Conservation (phyloP, 1,284 basidiomycete genomes). For the Apiotrichum akiyoshidainum region DNA sequence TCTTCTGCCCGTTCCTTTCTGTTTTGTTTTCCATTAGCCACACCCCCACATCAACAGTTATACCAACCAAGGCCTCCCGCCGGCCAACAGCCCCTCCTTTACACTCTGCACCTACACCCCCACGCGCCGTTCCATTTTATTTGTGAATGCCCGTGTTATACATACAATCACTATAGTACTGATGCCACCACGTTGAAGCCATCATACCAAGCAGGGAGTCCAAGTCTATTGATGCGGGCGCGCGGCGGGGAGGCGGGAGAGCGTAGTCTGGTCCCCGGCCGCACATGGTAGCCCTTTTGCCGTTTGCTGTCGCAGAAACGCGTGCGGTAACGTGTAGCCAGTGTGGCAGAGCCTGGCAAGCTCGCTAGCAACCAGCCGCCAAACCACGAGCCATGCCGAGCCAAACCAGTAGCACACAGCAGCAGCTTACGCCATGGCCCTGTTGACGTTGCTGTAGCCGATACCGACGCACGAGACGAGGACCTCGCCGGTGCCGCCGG, state of each 20-base stretch:
- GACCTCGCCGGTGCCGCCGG: slow-evolving; percentile 34
- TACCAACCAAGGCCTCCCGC: too few relatives aligned
- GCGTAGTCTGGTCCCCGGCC: too few relatives aligned
- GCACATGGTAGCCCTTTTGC: too few relatives aligned
- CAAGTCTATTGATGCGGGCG: too few relatives aligned
- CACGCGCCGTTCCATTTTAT: neutral
- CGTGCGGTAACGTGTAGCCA: too few relatives aligned
- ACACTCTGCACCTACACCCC: neutral
- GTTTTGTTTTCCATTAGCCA: neutral
- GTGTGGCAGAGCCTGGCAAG: too few relatives aligned
- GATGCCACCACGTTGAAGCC: slow-evolving; percentile 2
- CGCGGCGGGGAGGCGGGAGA: too few relatives aligned
- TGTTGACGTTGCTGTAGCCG: slow-evolving; percentile 55
- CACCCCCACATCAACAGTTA: neutral
- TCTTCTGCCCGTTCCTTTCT: neutral
- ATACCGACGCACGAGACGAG: slow-evolving; percentile 53
- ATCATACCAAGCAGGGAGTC: neutral
- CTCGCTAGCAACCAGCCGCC: too few relatives aligned
- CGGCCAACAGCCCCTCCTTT: neutral
- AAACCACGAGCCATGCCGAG: neutral
- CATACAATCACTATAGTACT: slow-evolving; percentile 19
- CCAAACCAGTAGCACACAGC: neutral
- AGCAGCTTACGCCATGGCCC: slow-evolving; percentile 45
- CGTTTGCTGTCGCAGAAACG: too few relatives aligned
- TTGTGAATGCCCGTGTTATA: slow-evolving; percentile 16